Evolutionary conservation across 1,284 basidiomycete genomes (phyloP), one percentile per base, ranked within the genome.

Genomic region (Taiwanofungus camphoratus): DNA sequence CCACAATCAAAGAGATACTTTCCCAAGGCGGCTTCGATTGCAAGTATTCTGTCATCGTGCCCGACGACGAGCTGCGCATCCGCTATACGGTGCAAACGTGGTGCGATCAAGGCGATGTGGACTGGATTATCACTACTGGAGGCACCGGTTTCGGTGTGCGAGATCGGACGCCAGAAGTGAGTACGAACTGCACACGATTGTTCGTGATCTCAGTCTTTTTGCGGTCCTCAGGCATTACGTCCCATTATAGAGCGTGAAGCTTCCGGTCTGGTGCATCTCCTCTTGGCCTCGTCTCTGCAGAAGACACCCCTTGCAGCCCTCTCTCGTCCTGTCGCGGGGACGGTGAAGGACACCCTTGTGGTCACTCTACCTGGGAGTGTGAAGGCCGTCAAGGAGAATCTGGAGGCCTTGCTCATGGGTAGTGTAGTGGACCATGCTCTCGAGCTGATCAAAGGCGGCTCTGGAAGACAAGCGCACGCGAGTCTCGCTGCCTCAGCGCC

Each of bases 131-230:
- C 45, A 89, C 88, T 3, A 87, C 85, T 0, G 91, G 91, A 8
- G 91, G 91, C 2, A 94, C 91, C 0, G 91, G 91, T 4, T 91
- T 92, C 56, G 86, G 89, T 2, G 67, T 75, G 24, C 69, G 84
- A 46, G 91, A 93, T 62, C 65, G 70, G 29, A 93, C 90, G 4
- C 90, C 89, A 30, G 88, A 93, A 71, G 89, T 87, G 34, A n/a
- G 29, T 41, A 15, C 3, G 20, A 11, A 13, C 30, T 43, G 19
- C n/a, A 36, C 29, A 50, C 37, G n/a, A n/a, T n/a, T n/a, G n/a
- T n/a, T n/a, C n/a, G n/a, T n/a, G n/a, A n/a, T n/a, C n/a, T n/a
- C n/a, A n/a, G n/a, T n/a, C n/a, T n/a, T n/a, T n/a, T n/a, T n/a
- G n/a, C n/a, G 18, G 8, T 32, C 20, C 9, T 12, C 51, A 88